Base-by-base conservation (phyloP, 345 rosid species). In the Populus tremula region DNA sequence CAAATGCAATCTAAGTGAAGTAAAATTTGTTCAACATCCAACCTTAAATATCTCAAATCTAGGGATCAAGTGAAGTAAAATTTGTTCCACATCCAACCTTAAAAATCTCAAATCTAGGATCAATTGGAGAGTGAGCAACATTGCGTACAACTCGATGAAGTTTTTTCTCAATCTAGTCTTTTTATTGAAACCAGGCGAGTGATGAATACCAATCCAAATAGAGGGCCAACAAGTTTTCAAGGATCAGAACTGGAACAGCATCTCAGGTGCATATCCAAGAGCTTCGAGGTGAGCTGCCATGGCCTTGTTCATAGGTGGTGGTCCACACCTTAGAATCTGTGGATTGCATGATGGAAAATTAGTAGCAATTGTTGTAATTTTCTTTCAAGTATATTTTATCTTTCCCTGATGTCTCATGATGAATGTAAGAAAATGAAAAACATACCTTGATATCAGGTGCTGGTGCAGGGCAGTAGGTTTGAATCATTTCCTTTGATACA, bases 271-370 rank as follows among this genome's bases (percentile, higher is more conserved):
- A 76, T 96, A 96, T 21, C 83, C 97, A 31, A 96, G 89, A 76
- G 87, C 90, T 1, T 96, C 98, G 59, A 96, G 90, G 83, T 94
- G 94, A 56, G 84, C 92, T 33, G 90, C 94, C 96, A 93, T 92
- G 86, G 98, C 99, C 84, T 89, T 93, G 94, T 96, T 96, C 99
- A 92, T 96, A 0, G 97, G 98, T 29, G 99, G 97, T 2, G 98
- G 97, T 20, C 99, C 99, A 27, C 98, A 93, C 84, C 96, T 91
- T 78, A 96, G 86, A 72, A 96, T 81, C 99, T 96, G 86, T 76
- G 85, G 20, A 74, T 13, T 25, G 29, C 68, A 71, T 56, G 13
- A 43, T 54, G 29, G 16, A 70, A 41, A 71, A 70, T 80, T 70
- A 74, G 76, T 27, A 20, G 23, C 13, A 36, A 11, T 31, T 43